Conservation (phyloP, 2,329 filamentous ascomycete species). For the Epichloe amarillans region DNA sequence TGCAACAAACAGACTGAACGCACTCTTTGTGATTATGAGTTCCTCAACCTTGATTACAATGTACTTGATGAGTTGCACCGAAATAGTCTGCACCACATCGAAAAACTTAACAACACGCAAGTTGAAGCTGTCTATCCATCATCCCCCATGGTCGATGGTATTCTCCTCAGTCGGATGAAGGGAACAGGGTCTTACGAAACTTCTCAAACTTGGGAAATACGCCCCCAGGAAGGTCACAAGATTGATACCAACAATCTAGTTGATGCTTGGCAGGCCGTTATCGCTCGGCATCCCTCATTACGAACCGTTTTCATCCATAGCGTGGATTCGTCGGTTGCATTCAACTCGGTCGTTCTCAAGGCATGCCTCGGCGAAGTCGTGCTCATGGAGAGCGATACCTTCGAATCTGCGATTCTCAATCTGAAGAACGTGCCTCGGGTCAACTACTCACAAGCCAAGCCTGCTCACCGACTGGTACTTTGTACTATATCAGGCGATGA, state of each 20-base stretch:
- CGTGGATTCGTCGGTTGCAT: slow-evolving; percentile 3
- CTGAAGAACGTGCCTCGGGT: background rate
- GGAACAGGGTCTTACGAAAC: slow-evolving; percentile 3
- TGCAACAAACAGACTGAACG: background rate
- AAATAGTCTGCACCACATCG: slow-evolving; percentile 3
- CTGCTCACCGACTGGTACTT: slow-evolving; percentile 1
- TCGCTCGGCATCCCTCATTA: slow-evolving; percentile 6
- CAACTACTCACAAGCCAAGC: background rate
- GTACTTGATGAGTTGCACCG: slow-evolving; percentile 8
- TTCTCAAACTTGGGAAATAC: slow-evolving; percentile 1
- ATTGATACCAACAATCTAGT: slow-evolving; percentile 3
- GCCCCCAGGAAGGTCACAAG: background rate
- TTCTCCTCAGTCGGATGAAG: slow-evolving; percentile 16
- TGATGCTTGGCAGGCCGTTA: slow-evolving; percentile 7
- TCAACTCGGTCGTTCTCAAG: slow-evolving; percentile 3
- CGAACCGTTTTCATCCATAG: slow-evolving; percentile 6
- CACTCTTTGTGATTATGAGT: slow-evolving; percentile 3
- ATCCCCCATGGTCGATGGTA: slow-evolving; percentile 19
- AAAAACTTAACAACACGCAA: slow-evolving; percentile 3
- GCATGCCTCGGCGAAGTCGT: background rate
- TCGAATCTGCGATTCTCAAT: background rate
- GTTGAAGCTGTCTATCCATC: slow-evolving; percentile 21
- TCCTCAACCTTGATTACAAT: background rate
- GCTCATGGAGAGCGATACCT: background rate
- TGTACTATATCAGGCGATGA: background rate